A percentile compares a stretch with the other conserved stretches of the same genome.
Evolutionary conservation across 2,329 filamentous ascomycete genomes (phyloP).

Genomic region (Fusarium subglutinans): DNA sequence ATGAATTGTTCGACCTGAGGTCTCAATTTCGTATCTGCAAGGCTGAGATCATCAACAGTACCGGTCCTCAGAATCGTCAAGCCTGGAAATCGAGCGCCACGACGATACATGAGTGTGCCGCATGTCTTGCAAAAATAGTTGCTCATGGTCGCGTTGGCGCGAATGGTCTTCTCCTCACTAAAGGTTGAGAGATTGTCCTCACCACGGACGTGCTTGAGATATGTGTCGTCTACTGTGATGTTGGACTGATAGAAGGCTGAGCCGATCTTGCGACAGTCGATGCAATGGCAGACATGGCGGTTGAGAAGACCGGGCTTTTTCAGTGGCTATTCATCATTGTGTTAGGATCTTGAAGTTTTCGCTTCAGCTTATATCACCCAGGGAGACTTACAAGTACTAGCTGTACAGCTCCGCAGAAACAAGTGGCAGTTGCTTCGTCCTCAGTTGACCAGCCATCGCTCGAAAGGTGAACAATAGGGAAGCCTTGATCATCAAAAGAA

Average conservation of each 20-base stretch:
- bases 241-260: constrained; percentile 3
- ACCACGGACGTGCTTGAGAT: not conserved
- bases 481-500: not conserved
- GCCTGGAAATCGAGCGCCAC: constrained; percentile 55
- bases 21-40: constrained; percentile 66
- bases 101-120: constrained; percentile 69
- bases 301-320: not conserved
- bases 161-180: not conserved
- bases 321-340: not conserved
- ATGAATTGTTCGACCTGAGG: constrained; percentile 63
- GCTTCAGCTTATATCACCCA: accelerated
- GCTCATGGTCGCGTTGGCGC: constrained; percentile 56
- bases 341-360: not conserved
- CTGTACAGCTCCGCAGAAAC: not conserved
- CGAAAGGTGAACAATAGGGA: not conserved
- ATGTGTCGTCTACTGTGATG: not conserved
- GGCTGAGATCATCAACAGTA: constrained; percentile 68
- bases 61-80: constrained; percentile 63
- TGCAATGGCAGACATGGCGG: not conserved
- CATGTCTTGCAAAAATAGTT: constrained; percentile 70
- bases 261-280: constrained; percentile 2
- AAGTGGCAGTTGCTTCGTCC: not conserved
- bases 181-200: not conserved
- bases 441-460: constrained; percentile 2
- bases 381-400: not conserved